Evolutionary conservation across 352 stramenopile species (phyloP).

Genomic region (Phytophthora citricola): DNA sequence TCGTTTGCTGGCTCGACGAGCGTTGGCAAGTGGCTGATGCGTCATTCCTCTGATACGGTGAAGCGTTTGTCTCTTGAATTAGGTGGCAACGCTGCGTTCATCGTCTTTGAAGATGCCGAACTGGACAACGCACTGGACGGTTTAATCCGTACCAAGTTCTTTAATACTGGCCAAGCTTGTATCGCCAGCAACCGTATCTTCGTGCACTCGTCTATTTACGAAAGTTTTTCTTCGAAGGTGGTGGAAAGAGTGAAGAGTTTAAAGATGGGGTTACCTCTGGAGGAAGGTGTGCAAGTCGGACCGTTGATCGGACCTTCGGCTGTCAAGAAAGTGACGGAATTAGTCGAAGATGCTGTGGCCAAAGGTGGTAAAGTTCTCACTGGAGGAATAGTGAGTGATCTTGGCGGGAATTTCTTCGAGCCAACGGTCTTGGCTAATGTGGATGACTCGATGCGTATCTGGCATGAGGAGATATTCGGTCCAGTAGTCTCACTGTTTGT

Average conservation of each 20-base stretch:
- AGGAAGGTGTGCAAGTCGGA: conserved; percentile 81
- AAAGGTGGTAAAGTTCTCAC: conserved; percentile 89
- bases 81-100: conserved; percentile 90
- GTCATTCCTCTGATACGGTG: conserved; percentile 72
- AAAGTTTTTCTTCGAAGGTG: conserved; percentile 89
- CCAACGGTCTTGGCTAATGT: conserved; percentile 93
- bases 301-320: conserved; percentile 93
- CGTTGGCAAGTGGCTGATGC: conserved; percentile 79
- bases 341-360: conserved; percentile 87
- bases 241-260: conserved; percentile 68
- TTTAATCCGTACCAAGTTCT: conserved; percentile 77
- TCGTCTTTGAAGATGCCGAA: conserved; percentile 91
- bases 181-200: conserved; percentile 91
- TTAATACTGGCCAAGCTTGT: conserved; percentile 82
- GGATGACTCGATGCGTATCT: conserved; percentile 82
- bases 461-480: conserved; percentile 95
- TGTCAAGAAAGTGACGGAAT: conserved; percentile 82
- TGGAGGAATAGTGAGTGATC: conserved; percentile 71
- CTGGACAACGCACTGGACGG: conserved; percentile 78
- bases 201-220: conserved; percentile 91
- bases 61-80: conserved; percentile 85
- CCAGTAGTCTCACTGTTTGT: conserved; percentile 91
- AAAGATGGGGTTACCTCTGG: conserved; percentile 86
- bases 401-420: conserved; percentile 92
- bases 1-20: conserved; percentile 86